Base-by-base conservation (phyloP, 345 rosid genomes). In the Rhizophora apiculata region DNA sequence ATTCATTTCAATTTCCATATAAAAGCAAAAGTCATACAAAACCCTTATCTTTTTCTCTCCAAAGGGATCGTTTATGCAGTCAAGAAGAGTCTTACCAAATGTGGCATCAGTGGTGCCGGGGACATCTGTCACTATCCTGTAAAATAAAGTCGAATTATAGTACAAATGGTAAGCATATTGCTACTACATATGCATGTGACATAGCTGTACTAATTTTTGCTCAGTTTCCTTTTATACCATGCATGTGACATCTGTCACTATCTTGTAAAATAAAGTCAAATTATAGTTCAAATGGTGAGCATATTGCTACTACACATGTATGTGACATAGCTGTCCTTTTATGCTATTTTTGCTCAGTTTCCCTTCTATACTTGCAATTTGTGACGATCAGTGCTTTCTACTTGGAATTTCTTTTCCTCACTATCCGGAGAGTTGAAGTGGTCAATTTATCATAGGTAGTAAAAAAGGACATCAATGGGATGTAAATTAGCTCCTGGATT, bases 21-120 rank as follows among this genome's bases (percentile, higher is more conserved):
- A 43, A 43, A 43, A 43, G 5, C 13, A 43, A 11, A 43, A 43
- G 18, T 43, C 49, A 43, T 6, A 43, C 4, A 43, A 43, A 39
- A 43, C 49, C 1, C 16, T 3, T 22, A 21, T 55, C 29, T 55
- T 29, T 55, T 2, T 55, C 59, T 55, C 60, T 55, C 30, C 29
- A 8, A 22, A 22, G 18, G 19, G 5, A 3, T 55, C 13, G 0
- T 55, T 55, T 13, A 26, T 55, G 27, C 30, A 53, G 16, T 55
- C 4, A 29, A 52, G 58, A 49, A 22, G 31, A 10, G 65, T 61
- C 83, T 80, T 89, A 89, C 98, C 98, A 69, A 94, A 94, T 59
- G 97, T 76, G 29, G 78, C 95, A 76, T 94, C 97, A 36, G 98
- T 94, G 58, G 97, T 91, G 67, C 98, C 98, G 4, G 98, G 98